Percentiles rank a stretch among this genome's conserved stretches.
Conservation (phyloP, 1,284 basidiomycete genomes). For the Ustilago trichophora region DNA sequence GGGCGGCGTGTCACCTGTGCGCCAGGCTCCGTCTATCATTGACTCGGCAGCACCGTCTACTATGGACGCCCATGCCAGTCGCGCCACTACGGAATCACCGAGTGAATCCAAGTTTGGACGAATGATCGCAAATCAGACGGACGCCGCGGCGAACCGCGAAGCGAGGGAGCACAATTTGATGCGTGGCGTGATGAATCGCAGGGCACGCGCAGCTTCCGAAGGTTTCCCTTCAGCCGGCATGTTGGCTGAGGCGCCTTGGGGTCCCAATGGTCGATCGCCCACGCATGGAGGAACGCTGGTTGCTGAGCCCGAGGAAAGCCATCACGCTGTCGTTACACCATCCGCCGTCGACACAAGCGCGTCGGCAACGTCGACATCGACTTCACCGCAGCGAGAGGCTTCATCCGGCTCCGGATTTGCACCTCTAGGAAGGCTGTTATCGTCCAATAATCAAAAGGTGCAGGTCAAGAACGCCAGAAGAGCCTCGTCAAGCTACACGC, state of each 20-base stretch:
- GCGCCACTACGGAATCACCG: conserved; percentile 32
- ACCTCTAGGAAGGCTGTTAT: conserved; percentile 42
- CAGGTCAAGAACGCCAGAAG: conserved; percentile 35
- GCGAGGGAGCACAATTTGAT: conserved; percentile 25
- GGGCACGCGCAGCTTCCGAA: conserved; percentile 40
- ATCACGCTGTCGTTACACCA: conserved; percentile 9
- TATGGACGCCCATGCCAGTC: not conserved
- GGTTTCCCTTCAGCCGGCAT: conserved; percentile 23
- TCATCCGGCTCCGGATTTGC: conserved; percentile 33
- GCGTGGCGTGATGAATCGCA: conserved; percentile 32
- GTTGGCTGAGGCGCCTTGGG: conserved; percentile 15
- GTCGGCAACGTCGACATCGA: not conserved
- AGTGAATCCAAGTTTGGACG: conserved; percentile 35
- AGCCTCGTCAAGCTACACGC: conserved; percentile 33
- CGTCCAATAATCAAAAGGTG: conserved; percentile 48
- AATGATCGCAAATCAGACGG: conserved; percentile 23
- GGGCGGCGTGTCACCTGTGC: conserved; percentile 7
- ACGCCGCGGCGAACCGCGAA: conserved; percentile 24
- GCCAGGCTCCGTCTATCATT: conserved; percentile 4
- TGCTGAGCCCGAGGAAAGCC: conserved; percentile 10
- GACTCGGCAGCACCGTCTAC: not conserved
- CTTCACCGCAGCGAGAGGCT: conserved; percentile 11
- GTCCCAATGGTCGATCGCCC: not conserved
- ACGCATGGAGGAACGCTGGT: conserved; percentile 3
- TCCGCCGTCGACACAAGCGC: conserved; percentile 1